phyloP scores from a whole-genome alignment of 2,329 filamentous ascomycete species.

The Apiospora malaysiana region DNA sequence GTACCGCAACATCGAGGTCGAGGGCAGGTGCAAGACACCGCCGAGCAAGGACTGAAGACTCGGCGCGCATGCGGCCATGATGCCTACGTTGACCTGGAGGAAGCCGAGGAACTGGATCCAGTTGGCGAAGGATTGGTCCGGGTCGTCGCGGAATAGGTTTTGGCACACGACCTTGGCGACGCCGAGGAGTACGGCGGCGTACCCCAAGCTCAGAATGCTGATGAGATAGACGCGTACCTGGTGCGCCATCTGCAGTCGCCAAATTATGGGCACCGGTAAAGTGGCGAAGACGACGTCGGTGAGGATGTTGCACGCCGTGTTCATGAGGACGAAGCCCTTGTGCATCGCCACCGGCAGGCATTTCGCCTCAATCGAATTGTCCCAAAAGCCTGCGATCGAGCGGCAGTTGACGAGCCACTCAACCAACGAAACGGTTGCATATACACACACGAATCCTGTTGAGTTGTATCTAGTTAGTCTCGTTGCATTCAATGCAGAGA shows the following conservation, averaged over 20 bases:
- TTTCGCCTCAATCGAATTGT: not conserved
- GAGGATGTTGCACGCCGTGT: slow-evolving; percentile 43
- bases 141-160: not conserved
- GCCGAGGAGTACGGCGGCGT: slow-evolving; percentile 28
- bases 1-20: not conserved
- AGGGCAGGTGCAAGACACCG: not conserved
- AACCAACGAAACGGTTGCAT: slow-evolving; percentile 6
- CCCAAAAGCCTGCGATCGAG: not conserved
- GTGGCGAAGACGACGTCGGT: slow-evolving; percentile 51
- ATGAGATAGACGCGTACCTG: slow-evolving; percentile 46
- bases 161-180: slow-evolving; percentile 7
- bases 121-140: slow-evolving; percentile 1
- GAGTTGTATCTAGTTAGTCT: not conserved
- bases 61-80: slow-evolving; percentile 22
- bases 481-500: too few species aligned
- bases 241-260: slow-evolving; percentile 47
- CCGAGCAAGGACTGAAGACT: slow-evolving; percentile 21
- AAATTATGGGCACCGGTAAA: slow-evolving; percentile 49
- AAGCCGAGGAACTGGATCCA: slow-evolving; percentile 25
- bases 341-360: slow-evolving; percentile 13
- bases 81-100: slow-evolving; percentile 22
- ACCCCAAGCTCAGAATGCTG: slow-evolving; percentile 48
- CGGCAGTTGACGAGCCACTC: not conserved
- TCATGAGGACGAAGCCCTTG: slow-evolving; percentile 28
- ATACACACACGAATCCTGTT: slow-evolving; percentile 30